These are phyloP conservation scores for Scytalidium lignicola DNA, from an alignment of 2,329 filamentous ascomycete species.

Conservation along the genomic window DNA sequence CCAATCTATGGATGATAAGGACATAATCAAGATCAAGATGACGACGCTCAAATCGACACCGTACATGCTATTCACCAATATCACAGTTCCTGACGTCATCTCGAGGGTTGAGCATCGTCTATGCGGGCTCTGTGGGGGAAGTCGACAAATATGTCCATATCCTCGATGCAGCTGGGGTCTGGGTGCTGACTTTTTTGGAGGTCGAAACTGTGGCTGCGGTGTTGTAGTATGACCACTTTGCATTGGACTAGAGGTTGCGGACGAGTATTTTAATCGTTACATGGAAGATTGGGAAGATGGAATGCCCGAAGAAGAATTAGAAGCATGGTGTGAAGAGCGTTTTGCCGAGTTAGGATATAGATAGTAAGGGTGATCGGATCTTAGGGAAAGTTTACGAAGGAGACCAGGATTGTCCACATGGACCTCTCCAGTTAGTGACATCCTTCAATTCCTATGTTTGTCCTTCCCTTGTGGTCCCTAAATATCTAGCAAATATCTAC, in stretches of 20 bases:
- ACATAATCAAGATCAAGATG: neutral
- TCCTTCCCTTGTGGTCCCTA: too few relatives aligned
- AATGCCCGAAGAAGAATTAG: slow-evolving; percentile 73
- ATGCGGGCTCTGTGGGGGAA: neutral
- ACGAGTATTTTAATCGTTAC: slow-evolving; percentile 63
- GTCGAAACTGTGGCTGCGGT: neutral
- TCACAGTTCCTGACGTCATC: neutral
- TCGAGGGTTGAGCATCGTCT: neutral
- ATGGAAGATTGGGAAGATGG: slow-evolving; percentile 81
- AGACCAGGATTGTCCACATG: too few relatives aligned
- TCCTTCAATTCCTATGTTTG: too few relatives aligned
- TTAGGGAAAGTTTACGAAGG: too few relatives aligned
- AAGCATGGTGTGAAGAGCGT: slow-evolving; percentile 51
- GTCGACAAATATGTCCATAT: neutral
- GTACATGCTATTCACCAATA: neutral
- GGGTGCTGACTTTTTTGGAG: neutral
- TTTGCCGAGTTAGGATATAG: neutral
- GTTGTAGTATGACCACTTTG: neutral
- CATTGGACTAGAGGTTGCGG: neutral
- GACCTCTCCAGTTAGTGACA: too few relatives aligned
- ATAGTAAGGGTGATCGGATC: neutral
- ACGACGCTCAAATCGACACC: neutral
- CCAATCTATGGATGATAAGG: neutral
- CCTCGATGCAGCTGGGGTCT: neutral
- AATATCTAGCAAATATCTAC: too few relatives aligned